phyloP scores from a whole-genome alignment of 192 early-diverging fungal species.

The Podila epigama region DNA sequence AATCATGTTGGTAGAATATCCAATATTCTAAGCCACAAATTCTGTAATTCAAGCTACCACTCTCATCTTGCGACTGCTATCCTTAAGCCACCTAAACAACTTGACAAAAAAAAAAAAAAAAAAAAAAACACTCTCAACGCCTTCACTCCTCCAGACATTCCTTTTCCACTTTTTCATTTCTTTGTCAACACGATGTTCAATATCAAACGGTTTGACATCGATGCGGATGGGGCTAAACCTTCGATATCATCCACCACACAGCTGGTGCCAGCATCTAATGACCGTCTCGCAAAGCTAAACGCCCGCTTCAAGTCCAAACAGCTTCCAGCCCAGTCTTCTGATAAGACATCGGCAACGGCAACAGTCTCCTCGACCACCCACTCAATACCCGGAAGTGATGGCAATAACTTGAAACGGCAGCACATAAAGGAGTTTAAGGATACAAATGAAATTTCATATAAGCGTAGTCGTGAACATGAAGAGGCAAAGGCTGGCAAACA shows the following conservation, averaged over 20 bases:
- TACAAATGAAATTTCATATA: constrained; percentile 27
- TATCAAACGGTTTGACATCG: constrained; percentile 42
- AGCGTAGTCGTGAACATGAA: constrained; percentile 27
- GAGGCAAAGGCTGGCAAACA: constrained; percentile 34
- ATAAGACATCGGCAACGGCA: background rate
- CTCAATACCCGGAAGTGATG: constrained; percentile 4
- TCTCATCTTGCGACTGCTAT: too few species aligned
- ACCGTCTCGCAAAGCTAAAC: constrained; percentile 51
- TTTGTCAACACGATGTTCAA: too few species aligned
- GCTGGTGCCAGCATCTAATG: constrained; percentile 10
- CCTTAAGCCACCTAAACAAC: too few species aligned
- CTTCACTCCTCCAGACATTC: too few species aligned
- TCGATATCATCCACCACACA: background rate
- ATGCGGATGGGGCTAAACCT: constrained; percentile 8
- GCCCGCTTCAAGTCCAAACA: constrained; percentile 51
- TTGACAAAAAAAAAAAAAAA: too few species aligned
- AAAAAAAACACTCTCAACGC: too few species aligned
- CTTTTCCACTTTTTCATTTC: too few species aligned
- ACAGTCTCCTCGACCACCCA: background rate
- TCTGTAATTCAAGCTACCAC: too few species aligned
- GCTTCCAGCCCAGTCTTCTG: background rate
- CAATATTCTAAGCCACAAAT: too few species aligned
- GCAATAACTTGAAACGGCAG: background rate
- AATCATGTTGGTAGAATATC: too few species aligned
- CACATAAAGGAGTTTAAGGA: constrained; percentile 8